phyloP scores from a whole-genome alignment of 108 stramenopile species.

The Nannochloropsis salina region DNA sequence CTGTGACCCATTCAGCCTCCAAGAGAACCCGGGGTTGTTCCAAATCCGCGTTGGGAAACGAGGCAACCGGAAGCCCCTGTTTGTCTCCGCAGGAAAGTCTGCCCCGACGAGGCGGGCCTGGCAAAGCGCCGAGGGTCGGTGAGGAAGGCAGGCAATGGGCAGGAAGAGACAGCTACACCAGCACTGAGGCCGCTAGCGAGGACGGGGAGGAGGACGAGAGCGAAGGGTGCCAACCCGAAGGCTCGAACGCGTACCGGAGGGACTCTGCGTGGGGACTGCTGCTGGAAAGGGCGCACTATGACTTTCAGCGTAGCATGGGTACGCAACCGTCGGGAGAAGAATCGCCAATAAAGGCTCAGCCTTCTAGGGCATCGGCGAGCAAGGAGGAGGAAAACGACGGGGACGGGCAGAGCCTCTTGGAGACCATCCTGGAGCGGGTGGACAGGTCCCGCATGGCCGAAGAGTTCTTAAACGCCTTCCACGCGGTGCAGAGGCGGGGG shows the following conservation, averaged over 20 bases:
- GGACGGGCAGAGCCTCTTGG: background rate
- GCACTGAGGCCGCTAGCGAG: background rate
- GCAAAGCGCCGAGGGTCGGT: no score
- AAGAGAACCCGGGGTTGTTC: no score
- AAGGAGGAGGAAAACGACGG: background rate
- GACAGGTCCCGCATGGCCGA: background rate
- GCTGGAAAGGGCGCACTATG: background rate
- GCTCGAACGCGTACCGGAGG: no score
- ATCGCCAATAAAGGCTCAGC: no score
- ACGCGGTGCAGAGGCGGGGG: background rate
- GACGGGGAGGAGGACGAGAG: background rate
- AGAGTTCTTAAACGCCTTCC: background rate
- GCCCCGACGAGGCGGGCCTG: no score
- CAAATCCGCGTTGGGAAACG: no score
- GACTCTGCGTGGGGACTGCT: no score
- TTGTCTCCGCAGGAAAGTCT: no score
- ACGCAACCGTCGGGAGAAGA: background rate
- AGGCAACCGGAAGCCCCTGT: no score
- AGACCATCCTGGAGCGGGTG: background rate
- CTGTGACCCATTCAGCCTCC: no score
- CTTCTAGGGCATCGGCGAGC: background rate
- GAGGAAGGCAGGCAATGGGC: background rate
- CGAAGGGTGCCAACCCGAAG: background rate
- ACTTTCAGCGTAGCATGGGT: background rate
- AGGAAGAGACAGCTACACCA: background rate